phyloP scores from a whole-genome alignment of 2,329 filamentous ascomycete species.

The Rachicladosporium sp. region DNA sequence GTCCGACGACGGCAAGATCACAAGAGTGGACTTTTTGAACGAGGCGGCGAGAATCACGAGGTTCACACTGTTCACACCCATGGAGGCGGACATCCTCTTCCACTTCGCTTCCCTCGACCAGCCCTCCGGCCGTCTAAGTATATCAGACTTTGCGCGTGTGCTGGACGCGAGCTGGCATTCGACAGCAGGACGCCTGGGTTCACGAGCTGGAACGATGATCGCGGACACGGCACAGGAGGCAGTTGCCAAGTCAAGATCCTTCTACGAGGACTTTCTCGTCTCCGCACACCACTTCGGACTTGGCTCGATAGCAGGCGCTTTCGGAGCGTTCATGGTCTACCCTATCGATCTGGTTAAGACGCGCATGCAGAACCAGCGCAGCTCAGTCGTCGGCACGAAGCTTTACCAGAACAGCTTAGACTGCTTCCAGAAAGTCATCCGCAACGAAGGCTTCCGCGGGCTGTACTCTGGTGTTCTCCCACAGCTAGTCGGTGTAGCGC shows the following conservation, averaged over 20 bases:
- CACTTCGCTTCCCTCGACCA: conserved; percentile 92
- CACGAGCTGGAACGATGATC: conserved; percentile 39
- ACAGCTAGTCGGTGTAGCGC: conserved; percentile 93
- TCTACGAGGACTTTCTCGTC: conserved; percentile 56
- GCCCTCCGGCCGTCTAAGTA: conserved; percentile 68
- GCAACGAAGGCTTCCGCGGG: conserved; percentile 80
- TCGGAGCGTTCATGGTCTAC: conserved; percentile 98
- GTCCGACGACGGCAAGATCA: conserved; percentile 84
- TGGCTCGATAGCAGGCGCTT: conserved; percentile 83
- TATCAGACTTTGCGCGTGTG: conserved; percentile 85
- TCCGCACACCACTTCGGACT: conserved; percentile 84
- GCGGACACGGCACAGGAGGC: conserved; percentile 38
- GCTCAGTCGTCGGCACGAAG: conserved; percentile 66
- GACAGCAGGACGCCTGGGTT: conserved; percentile 29
- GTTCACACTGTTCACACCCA: conserved; percentile 92
- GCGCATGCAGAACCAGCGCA: conserved; percentile 92
- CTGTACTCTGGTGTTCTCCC: conserved; percentile 91
- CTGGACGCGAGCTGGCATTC: conserved; percentile 85
- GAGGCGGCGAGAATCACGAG: conserved; percentile 83
- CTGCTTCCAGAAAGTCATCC: conserved; percentile 84
- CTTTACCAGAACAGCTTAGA: conserved; percentile 97
- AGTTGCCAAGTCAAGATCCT: conserved; percentile 41
- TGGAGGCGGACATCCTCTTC: conserved; percentile 98
- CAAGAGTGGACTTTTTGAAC: conserved; percentile 83
- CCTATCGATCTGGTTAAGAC: conserved; percentile 98